Percentiles rank a stretch among this genome's conserved stretches.
These are phyloP conservation scores for Yarrowia sp. DNA, from an alignment of 805 yeast species.

Conservation along the genomic window DNA sequence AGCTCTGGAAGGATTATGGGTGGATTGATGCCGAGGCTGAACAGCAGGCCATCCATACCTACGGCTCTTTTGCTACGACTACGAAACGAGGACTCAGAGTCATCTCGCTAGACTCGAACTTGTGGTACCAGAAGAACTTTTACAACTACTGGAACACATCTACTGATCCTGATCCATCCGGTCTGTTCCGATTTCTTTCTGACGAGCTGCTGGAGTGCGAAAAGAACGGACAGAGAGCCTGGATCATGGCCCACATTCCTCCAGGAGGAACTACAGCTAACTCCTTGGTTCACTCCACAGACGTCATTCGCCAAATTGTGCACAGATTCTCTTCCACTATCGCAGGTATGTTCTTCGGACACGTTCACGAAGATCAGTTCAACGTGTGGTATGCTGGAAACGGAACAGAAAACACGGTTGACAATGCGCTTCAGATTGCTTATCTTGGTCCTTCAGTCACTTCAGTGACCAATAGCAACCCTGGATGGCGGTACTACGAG, in stretches of 20 bases:
- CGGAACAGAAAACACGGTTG: background rate
- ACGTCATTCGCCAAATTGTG: background rate
- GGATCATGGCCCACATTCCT: background rate
- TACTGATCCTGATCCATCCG: background rate
- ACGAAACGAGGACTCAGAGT: background rate
- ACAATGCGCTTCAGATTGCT: background rate
- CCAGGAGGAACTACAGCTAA: too few relatives aligned
- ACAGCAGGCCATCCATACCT: background rate
- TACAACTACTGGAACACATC: background rate
- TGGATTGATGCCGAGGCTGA: background rate
- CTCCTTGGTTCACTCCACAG: too few relatives aligned
- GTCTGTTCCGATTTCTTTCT: background rate
- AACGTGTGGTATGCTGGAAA: background rate
- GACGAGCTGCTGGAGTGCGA: background rate
- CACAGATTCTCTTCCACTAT: background rate
- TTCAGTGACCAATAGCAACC: background rate
- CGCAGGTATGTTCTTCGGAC: background rate
- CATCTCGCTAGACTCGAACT: background rate
- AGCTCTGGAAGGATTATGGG: background rate
- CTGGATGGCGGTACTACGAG: background rate
- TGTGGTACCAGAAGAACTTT: background rate
- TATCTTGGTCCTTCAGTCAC: background rate
- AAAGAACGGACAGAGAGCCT: background rate
- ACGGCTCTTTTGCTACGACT: background rate
- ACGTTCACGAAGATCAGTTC: background rate